Percentiles rank a stretch among this genome's conserved stretches.
Evolutionary conservation across 495 filamentous ascomycete genomes (phyloP).

Genomic region (Penicillium coprophilum): DNA sequence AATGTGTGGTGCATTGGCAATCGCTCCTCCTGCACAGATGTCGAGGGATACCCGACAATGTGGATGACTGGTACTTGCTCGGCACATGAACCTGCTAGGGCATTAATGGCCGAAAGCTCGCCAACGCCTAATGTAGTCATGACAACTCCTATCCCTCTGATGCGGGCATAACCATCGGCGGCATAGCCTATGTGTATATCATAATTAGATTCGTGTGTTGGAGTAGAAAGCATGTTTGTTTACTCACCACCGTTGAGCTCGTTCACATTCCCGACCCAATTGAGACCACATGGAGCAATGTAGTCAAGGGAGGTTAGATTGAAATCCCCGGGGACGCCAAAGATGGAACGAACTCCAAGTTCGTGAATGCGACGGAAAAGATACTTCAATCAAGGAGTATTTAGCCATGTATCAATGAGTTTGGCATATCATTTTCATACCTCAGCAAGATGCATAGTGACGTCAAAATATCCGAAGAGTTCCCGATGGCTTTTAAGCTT

Average conservation of each 20-base stretch:
- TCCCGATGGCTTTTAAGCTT: not conserved
- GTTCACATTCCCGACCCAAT: slow-evolving; percentile 76
- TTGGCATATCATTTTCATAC: not conserved
- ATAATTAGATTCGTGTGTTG: not conserved
- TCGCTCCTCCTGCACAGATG: slow-evolving; percentile 24
- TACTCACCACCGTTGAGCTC: slow-evolving; percentile 67
- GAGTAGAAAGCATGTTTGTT: not conserved
- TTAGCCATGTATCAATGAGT: not conserved
- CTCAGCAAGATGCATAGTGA: slow-evolving; percentile 6
- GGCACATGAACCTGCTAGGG: slow-evolving; percentile 66
- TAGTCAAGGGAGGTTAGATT: slow-evolving; percentile 69
- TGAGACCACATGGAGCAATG: slow-evolving; percentile 56
- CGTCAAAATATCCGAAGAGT: not conserved
- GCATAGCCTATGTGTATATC: slow-evolving; percentile 50
- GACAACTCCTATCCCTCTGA: slow-evolving; percentile 67
- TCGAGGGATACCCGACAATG: slow-evolving; percentile 61
- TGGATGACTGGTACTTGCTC: slow-evolving; percentile 79
- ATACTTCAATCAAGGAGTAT: slow-evolving; percentile 41
- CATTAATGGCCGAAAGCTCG: slow-evolving; percentile 73
- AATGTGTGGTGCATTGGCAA: slow-evolving; percentile 42
- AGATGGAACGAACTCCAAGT: slow-evolving; percentile 62
- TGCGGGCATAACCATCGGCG: slow-evolving; percentile 74
- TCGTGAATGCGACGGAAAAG: slow-evolving; percentile 69
- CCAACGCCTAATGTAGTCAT: slow-evolving; percentile 80
- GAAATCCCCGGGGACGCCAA: slow-evolving; percentile 73